Base-by-base conservation (phyloP, 2,329 filamentous ascomycete genomes). In the Alternaria brassicicola region DNA sequence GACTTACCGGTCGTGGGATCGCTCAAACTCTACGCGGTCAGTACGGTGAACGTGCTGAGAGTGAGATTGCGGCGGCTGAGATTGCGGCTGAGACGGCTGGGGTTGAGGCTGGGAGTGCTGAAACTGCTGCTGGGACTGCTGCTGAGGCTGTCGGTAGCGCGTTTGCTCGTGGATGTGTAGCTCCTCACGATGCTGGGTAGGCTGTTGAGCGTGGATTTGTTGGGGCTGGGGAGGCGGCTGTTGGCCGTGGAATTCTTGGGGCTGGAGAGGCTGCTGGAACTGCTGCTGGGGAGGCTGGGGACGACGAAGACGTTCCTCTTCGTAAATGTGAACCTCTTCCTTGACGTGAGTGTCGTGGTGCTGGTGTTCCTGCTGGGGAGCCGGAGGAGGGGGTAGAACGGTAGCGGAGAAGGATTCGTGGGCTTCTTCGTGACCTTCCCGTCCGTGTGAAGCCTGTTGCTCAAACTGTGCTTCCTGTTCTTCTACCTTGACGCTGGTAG, bases 351-450 rank as follows among this genome's bases (percentile, higher is more conserved):
- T 69, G 61, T 77, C 74, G 65, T 65, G 74, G 77, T 82, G 83
- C 76, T 84, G 85, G 25, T 47, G 52, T 13, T 23, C 31, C 17
- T 3, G 33, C 30, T 33, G 49, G 38, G 30, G 55, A 52, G 43
- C 28, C 31, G 55, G 42, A 30, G 55, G 50, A 45, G 61, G 64
- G 35, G 50, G 51, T 47, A 68, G 67, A 67, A 88, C 83, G 88
- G 87, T 70, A 59, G 72, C 72, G 61, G 74, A 71, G 73, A 77
- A 75, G 73, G 75, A 73, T 73, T 74, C 67, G 84, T 86, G 83
- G 83, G 88, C 89, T 90, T 89, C 92, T 86, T 88, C 84, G 86
- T 91, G 88, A 92, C 91, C 92, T 93, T 96, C 93, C 93, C 92
- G 93, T 96, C 93, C 93, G 89, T 88, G 88, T 84, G 89, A 85